Evolutionary conservation across 805 yeast species (phyloP), one percentile per base, ranked within the genome.

Genomic region (Ogataea wickerhamii): DNA sequence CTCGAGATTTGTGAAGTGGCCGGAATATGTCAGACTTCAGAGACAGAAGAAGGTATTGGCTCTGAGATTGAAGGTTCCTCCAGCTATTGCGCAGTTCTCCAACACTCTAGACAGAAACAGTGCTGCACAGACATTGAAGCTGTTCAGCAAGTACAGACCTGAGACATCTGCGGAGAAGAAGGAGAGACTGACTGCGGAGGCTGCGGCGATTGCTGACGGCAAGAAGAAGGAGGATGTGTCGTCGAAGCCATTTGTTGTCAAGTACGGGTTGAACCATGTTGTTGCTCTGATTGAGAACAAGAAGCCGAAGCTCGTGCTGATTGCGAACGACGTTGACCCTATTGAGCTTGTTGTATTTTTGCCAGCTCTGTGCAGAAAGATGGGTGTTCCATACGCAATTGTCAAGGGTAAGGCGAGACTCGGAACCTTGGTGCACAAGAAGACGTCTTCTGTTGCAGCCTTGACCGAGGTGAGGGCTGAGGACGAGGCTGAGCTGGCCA

Each of bases 291-390:
- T 91, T 61, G 98, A 91, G 82, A 87, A 87, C 94, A 93, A 91
- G 85, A 91, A 91, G 82, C 94, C 96, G 57, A 87, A 87, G 74
- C 80, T 91, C 61, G 97, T 91, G 50, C 80, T 91, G 71, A 91
- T 91, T 64, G 98, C 98, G 69, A 84, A 91, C 78, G 98, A 91
- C 61, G 98, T 91, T 62, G 98, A 91, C 79, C 98, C 98, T 66
- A 86, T 91, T 66, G 98, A 91, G 78, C 79, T 91, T 67, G 98
- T 91, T 57, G 76, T 91, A 63, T 91, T 87, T 84, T 76, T 91
- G 61, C 98, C 98, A 67, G 97, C 98, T 72, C 80, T 91, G 67
- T 91, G 97, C 79, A 87, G 91, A 78, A 93, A 93, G 84, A 81
- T 91, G 94, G 98, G 97, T 76, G 89, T 93, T 54, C 98, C 98